A percentile compares a stretch with the other conserved stretches of the same genome.
Evolutionary conservation across 2,329 filamentous ascomycete species (phyloP).

Genomic region (Fusarium stilboides): DNA sequence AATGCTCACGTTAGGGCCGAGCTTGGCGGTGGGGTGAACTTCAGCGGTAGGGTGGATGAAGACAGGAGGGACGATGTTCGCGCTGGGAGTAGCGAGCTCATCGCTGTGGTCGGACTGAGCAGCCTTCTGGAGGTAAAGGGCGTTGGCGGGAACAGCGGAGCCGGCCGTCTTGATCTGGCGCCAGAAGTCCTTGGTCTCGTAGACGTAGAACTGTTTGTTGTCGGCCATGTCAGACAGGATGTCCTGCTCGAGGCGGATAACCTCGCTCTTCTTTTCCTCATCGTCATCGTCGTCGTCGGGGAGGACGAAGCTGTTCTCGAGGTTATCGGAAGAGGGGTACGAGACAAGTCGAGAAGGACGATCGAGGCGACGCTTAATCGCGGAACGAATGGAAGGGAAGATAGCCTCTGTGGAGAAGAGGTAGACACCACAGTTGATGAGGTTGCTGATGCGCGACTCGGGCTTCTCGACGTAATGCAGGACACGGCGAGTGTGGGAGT

Average conservation of each 20-base stretch:
- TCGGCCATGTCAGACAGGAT: conserved; percentile 96
- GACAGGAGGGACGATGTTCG: conserved; percentile 91
- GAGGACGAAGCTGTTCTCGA: conserved; percentile 75
- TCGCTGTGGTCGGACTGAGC: conserved; percentile 79
- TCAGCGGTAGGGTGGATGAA: conserved; percentile 94
- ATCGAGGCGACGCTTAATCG: conserved; percentile 95
- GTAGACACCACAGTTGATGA: conserved; percentile 99
- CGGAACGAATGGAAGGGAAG: conserved; percentile 93
- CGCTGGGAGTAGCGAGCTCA: conserved; percentile 86
- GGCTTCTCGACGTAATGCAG: conserved; percentile 99
- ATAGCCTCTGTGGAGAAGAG: conserved; percentile 96
- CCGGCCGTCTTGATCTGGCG: conserved; percentile 99
- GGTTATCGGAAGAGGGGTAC: conserved; percentile 96
- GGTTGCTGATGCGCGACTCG: conserved; percentile 95
- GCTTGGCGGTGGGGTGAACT: conserved; percentile 94
- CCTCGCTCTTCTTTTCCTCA: conserved; percentile 84
- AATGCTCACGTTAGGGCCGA: conserved; percentile 96
- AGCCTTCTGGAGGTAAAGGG: conserved; percentile 95
- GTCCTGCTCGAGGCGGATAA: conserved; percentile 96
- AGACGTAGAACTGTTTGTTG: conserved; percentile 97
- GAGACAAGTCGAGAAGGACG: conserved; percentile 86
- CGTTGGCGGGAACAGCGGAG: conserved; percentile 96
- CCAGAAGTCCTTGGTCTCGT: conserved; percentile 99
- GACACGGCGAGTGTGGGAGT: conserved; percentile 93
- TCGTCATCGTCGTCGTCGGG: conserved; percentile 73